phyloP scores from a whole-genome alignment of 192 early-diverging fungal genomes.

The Physocladia obscura region DNA sequence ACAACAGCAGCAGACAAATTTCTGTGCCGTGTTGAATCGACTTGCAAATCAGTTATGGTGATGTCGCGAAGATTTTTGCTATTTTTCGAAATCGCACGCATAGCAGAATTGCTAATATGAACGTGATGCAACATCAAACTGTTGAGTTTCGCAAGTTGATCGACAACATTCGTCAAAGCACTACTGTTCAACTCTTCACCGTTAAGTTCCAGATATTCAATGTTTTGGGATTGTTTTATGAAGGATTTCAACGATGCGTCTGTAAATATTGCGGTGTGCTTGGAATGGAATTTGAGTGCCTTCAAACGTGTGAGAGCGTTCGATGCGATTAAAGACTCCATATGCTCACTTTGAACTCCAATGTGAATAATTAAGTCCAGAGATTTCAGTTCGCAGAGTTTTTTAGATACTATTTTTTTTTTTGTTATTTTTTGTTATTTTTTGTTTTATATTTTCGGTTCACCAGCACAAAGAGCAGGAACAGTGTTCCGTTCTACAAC shows the following conservation, averaged over 20 bases:
- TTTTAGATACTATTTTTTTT: constrained; percentile 6
- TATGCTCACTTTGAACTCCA: constrained; percentile 38
- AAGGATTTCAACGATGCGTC: constrained; percentile 29
- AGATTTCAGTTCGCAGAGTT: constrained; percentile 30
- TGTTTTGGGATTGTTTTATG: background rate
- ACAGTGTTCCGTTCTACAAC: constrained; percentile 42
- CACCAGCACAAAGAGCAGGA: constrained; percentile 29
- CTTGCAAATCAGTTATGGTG: constrained; percentile 44
- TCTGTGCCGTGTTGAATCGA: no score
- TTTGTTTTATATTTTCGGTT: background rate
- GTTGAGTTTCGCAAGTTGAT: constrained; percentile 29
- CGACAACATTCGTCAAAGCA: constrained; percentile 22
- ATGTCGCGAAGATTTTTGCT: constrained; percentile 33
- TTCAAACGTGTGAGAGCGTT: constrained; percentile 26
- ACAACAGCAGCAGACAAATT: no score
- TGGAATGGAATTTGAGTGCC: constrained; percentile 49
- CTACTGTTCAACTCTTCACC: constrained; percentile 34
- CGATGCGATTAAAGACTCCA: constrained; percentile 25
- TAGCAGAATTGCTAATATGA: constrained; percentile 25
- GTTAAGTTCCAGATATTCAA: constrained; percentile 52
- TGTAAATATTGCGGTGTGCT: constrained; percentile 48
- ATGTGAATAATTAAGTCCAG: constrained; percentile 50
- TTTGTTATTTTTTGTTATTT: background rate
- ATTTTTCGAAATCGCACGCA: constrained; percentile 16
- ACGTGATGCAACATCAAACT: constrained; percentile 44